Evolutionary conservation across 2,329 filamentous ascomycete genomes (phyloP).

Genomic region (Mariannaea sp.): DNA sequence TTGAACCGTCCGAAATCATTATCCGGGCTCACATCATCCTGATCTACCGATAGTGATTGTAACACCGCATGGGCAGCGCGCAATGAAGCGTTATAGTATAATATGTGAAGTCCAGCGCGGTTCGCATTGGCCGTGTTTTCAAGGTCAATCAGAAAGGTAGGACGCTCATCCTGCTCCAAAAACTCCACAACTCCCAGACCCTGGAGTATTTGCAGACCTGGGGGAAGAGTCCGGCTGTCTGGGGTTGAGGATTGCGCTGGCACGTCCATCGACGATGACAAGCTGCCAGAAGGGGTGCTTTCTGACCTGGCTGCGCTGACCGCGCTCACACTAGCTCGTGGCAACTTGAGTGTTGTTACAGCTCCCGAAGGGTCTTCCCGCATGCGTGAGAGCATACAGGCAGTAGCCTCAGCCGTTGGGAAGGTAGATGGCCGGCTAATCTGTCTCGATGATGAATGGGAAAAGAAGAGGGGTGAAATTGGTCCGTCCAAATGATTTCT

Average conservation of each 20-base stretch:
- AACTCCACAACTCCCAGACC: slow-evolving; percentile 72
- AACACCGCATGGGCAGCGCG: slow-evolving; percentile 60
- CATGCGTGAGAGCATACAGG: slow-evolving; percentile 53
- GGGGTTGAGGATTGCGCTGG: slow-evolving; percentile 57
- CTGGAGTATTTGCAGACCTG: slow-evolving; percentile 61
- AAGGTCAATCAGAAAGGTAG: slow-evolving; percentile 76
- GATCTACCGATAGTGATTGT: slow-evolving; percentile 59
- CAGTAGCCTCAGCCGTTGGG: slow-evolving; percentile 48
- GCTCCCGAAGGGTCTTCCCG: slow-evolving; percentile 49
- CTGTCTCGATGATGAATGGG: slow-evolving; percentile 47
- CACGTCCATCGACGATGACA: slow-evolving; percentile 59
- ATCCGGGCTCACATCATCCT: slow-evolving; percentile 48
- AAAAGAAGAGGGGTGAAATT: slow-evolving; percentile 60
- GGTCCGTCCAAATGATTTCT: slow-evolving; percentile 43
- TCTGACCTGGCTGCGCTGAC: slow-evolving; percentile 53
- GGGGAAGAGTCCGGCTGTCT: slow-evolving; percentile 53
- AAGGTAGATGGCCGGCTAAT: slow-evolving; percentile 45
- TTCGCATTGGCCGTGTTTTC: slow-evolving; percentile 60
- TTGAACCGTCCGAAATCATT: slow-evolving; percentile 68
- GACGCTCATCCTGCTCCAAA: slow-evolving; percentile 75
- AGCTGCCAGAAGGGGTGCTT: slow-evolving; percentile 57
- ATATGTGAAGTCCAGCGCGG: slow-evolving; percentile 59
- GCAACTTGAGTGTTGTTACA: slow-evolving; percentile 61
- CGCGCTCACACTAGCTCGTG: slow-evolving; percentile 57
- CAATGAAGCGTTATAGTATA: slow-evolving; percentile 72